Evolutionary conservation across 345 rosid species (phyloP), one percentile per base, ranked within the genome.

Genomic region (Lagerstroemia speciosa): DNA sequence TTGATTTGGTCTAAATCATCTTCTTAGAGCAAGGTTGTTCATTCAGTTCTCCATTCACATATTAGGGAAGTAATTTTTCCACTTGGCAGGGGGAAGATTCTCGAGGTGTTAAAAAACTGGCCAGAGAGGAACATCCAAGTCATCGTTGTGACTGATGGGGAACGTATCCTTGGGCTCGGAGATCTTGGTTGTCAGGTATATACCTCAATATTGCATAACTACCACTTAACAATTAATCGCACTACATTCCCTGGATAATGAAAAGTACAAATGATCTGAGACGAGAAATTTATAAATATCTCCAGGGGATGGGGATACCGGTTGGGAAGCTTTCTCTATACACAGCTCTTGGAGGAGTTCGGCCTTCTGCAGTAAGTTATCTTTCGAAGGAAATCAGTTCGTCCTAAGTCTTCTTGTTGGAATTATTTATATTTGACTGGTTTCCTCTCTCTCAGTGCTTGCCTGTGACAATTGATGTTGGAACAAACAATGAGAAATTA

Each of bases 281-380:
- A 41, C 15, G 30, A 3, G 61, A 38, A 27, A 26, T 24, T 60
- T 29, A 41, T 27, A 27, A 40, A 36, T 71, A 36, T 71, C 63
- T 63, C 38, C 81, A 93, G 90, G 98, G 98, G 45, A 93, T 93
- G 98, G 97, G 96, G 62, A 93, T 93, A 76, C 98, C 98, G 15
- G 96, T 93, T 31, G 98, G 98, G 66, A 93, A 93, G 69, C 97
- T 93, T 70, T 85, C 98, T 71, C 74, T 93, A 41, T 93, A 93
- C 71, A 84, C 97, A 27, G 98, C 97, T 75, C 94, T 91, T 34
- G 97, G 97, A 75, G 98, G 98, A 69, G 91, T 94, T 81, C 92
- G 89, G 38, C 97, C 98, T 70, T 93, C 97, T 64, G 93, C 96
- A n/a, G 98, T 93, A 79, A 86, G 97, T 82, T 32, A 2, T 33